These are phyloP conservation scores for Spirogloea muscicola DNA, from an alignment of 139 green algal genomes.

Conservation along the genomic window DNA sequence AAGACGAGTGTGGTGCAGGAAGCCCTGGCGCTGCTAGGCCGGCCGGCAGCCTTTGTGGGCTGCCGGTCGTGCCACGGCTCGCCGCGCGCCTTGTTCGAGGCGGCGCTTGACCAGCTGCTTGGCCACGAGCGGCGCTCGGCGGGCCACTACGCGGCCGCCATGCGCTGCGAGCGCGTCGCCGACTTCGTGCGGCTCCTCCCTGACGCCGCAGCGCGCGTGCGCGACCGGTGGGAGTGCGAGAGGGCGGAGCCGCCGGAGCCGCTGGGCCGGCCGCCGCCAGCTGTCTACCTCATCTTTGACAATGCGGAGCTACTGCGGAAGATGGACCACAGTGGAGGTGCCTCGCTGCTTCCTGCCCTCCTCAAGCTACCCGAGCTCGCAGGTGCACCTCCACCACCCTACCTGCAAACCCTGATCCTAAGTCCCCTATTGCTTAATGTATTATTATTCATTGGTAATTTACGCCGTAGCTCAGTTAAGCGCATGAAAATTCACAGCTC, in stretches of 20 bases:
- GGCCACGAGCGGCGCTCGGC: slow-evolving; percentile 8
- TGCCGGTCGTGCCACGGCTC: slow-evolving; percentile 9
- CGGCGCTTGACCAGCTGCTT: slow-evolving; percentile 13
- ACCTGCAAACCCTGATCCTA: too few species aligned
- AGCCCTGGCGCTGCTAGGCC: slow-evolving; percentile 13
- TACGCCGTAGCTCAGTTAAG: too few species aligned
- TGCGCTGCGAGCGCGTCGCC: not conserved
- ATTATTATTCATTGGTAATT: too few species aligned
- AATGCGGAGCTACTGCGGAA: slow-evolving; percentile 23
- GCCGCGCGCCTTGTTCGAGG: slow-evolving; percentile 14
- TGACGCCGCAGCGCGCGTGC: not conserved
- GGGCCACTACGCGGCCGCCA: slow-evolving; percentile 8
- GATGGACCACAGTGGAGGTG: not conserved
- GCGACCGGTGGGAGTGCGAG: not conserved
- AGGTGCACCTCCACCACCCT: too few species aligned
- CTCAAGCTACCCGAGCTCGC: slow-evolving; percentile 16
- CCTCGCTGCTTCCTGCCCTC: slow-evolving; percentile 6
- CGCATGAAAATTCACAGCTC: too few species aligned
- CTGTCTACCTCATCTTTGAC: slow-evolving; percentile 28
- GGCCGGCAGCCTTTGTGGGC: slow-evolving; percentile 24
- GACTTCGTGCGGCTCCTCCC: slow-evolving; percentile 15
- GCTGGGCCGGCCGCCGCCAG: not conserved
- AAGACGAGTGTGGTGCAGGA: slow-evolving; percentile 16
- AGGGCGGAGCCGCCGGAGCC: not conserved
- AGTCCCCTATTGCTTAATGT: too few species aligned